Evolutionary conservation across 116 monocot species (phyloP), one percentile per base, ranked within the genome.

Genomic region (Iris pallida): DNA sequence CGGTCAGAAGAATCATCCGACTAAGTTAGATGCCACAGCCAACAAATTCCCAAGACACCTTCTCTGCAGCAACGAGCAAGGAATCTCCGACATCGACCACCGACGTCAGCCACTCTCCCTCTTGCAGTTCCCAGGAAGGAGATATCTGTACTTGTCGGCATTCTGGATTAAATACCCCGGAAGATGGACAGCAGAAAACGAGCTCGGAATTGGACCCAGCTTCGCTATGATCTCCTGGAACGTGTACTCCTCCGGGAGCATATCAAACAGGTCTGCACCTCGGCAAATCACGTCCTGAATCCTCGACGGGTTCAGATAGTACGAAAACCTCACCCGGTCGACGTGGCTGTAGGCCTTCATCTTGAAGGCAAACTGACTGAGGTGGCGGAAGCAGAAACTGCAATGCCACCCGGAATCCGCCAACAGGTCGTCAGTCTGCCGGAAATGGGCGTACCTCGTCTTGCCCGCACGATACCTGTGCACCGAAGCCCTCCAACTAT

Each of bases 311-410:
- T 76, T 80, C 57, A 84, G 47, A 66, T 54, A 80, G 53, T 80
- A 84, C 12, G 71, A 42, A 55, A 80, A 84, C 54, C 76, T 70
- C 13, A 84, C 72, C 11, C 84, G 71, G 10, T 84, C 84, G 11
- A 84, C 85, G 71, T 94, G 94, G 47, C 94, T 94, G 63, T 94
- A 94, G 0, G 94, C 85, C 73, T 79, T 84, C 93, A 93, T 93
- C 30, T 93, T 93, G 66, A 93, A 93, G 4, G 67, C 64, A 62
- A 93, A 93, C 45, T 93, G 90, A 4, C 64, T 74, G 5, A 93
- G 82, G 53, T 79, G 19, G 16, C 93, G 79, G 68, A 93, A 93
- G 73, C 92, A 93, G 66, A 92, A 92, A 59, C 92, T 93, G 68
- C 93, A 93, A 70, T 93, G 93, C 89, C 89, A 93, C 16, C 93